These are phyloP conservation scores for Globisporangium spiculum DNA, from an alignment of 352 stramenopile genomes.

Conservation along the genomic window DNA sequence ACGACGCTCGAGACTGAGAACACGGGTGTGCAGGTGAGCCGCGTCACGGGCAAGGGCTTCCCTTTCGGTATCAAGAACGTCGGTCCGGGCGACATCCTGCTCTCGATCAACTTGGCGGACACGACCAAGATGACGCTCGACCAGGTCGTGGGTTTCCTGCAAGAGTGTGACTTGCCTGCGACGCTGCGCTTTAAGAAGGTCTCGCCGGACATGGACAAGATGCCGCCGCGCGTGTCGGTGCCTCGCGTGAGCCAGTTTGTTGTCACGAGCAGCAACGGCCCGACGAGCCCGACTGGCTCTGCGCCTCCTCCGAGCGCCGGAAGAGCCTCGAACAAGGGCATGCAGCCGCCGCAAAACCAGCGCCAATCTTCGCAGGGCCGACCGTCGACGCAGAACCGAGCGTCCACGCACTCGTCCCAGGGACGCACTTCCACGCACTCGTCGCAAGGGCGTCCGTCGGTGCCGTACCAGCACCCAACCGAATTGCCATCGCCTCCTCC, in stretches of 20 bases:
- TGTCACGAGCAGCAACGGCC: conserved; percentile 50
- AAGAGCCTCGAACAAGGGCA: conserved; percentile 17
- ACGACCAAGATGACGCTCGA: conserved; percentile 77
- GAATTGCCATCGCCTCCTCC: conserved; percentile 7
- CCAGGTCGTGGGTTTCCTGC: conserved; percentile 77
- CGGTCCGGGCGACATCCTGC: conserved; percentile 67
- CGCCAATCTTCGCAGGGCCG: conserved; percentile 10
- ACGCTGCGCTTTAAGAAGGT: conserved; percentile 87
- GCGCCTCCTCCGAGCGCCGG: conserved; percentile 20
- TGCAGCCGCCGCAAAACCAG: conserved; percentile 28
- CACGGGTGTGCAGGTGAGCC: conserved; percentile 69
- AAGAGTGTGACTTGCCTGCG: conserved; percentile 81
- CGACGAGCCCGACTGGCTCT: conserved; percentile 57
- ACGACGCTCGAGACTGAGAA: conserved; percentile 62
- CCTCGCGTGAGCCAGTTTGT: conserved; percentile 64
- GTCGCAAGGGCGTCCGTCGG: conserved; percentile 20
- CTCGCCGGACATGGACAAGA: conserved; percentile 47
- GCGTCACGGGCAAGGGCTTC: conserved; percentile 84
- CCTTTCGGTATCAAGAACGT: conserved; percentile 89
- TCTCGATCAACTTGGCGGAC: conserved; percentile 83
- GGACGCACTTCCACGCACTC: conserved; percentile 8
- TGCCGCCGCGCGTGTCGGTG: conserved; percentile 27
- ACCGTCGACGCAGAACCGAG: conserved; percentile 4
- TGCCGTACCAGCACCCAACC: conserved; percentile 19
- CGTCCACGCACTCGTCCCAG: conserved; percentile 10